phyloP scores from a whole-genome alignment of 2,329 filamentous ascomycete species.

The Cercospora zeae-maydis region DNA sequence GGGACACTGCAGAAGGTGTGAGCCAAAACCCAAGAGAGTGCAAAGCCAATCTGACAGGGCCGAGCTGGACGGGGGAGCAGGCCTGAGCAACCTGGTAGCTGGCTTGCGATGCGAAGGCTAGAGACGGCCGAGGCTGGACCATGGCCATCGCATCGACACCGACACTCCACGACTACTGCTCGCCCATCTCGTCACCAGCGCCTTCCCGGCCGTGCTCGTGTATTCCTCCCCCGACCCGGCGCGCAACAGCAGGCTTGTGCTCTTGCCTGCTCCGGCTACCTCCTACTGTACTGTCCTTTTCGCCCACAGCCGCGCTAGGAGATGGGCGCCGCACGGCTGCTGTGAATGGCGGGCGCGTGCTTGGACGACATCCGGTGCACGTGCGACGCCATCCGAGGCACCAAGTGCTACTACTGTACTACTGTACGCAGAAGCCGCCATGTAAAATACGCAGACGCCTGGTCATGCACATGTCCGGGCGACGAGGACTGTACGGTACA shows the following conservation, averaged over 20 bases:
- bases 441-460: no score
- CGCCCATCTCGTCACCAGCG: not conserved
- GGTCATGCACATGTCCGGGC: no score
- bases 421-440: no score
- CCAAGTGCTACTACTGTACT: no score
- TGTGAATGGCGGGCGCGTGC: constrained; percentile 18
- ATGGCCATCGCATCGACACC: constrained; percentile 15
- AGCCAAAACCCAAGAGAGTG: constrained; percentile 22
- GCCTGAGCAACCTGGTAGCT: constrained; percentile 18
- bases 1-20: constrained; percentile 18
- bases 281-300: not conserved
- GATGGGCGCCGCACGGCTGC: constrained; percentile 18
- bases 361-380: not conserved
- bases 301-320: constrained; percentile 21
- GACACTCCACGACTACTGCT: not conserved
- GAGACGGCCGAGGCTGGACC: constrained; percentile 13
- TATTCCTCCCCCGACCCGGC: constrained; percentile 15
- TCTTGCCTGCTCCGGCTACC: constrained; percentile 18
- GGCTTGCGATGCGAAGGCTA: constrained; percentile 17
- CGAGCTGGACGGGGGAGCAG: constrained; percentile 17
- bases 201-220: constrained; percentile 18
- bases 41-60: constrained; percentile 26
- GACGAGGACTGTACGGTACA: no score
- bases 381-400: not conserved
- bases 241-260: constrained; percentile 1